Conservation (phyloP, 257 asterid genomes). For the Solanum tacnaense region DNA sequence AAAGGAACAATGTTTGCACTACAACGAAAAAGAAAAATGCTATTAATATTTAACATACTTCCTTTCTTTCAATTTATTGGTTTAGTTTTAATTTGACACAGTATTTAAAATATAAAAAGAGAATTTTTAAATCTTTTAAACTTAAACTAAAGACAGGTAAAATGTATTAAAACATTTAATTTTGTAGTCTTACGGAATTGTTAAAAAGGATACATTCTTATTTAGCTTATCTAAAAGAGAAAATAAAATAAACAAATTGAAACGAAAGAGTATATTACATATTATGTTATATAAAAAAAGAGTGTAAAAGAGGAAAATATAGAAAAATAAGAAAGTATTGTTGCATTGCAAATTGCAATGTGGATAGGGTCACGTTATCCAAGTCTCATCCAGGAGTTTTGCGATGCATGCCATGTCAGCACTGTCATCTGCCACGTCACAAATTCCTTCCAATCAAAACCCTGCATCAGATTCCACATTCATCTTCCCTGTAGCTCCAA, state of each 20-base stretch:
- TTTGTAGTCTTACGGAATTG: too few relatives aligned
- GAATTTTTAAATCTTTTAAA: too few relatives aligned
- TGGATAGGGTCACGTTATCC: slow-evolving; percentile 33
- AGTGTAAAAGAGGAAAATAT: neutral
- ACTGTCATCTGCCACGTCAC: slow-evolving; percentile 31
- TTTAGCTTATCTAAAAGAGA: neutral
- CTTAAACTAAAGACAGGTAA: too few relatives aligned
- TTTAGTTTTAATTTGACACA: too few relatives aligned
- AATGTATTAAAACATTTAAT: too few relatives aligned
- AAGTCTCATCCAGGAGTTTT: slow-evolving; percentile 7
- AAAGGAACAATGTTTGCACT: too few relatives aligned
- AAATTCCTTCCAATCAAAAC: slow-evolving; percentile 26
- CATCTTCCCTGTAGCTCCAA: slow-evolving; percentile 18
- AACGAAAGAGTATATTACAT: neutral
- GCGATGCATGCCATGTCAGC: slow-evolving; percentile 32
- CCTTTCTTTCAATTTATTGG: too few relatives aligned
- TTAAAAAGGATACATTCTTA: too few relatives aligned
- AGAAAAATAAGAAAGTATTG: neutral
- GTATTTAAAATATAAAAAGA: too few relatives aligned
- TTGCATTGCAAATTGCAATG: neutral
- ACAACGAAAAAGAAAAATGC: too few relatives aligned
- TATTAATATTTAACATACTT: too few relatives aligned
- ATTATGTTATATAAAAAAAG: neutral
- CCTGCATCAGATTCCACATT: slow-evolving; percentile 38
- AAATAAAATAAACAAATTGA: neutral